These are phyloP conservation scores for Exophiala phaeomuriformis DNA, from an alignment of 2,329 filamentous ascomycete species.

Conservation along the genomic window DNA sequence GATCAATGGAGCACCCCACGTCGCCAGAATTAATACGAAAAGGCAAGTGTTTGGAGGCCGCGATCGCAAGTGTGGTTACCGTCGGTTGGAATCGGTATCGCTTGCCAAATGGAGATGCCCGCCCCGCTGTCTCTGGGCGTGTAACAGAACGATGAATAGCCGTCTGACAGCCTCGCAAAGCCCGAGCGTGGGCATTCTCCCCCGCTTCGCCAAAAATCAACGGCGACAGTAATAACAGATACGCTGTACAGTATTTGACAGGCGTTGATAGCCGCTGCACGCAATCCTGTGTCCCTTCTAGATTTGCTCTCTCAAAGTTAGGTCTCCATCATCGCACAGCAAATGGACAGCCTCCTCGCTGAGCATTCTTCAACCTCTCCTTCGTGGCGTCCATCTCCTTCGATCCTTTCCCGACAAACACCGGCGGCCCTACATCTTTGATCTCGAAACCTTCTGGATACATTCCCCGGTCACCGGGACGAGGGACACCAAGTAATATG, in stretches of 20 bases:
- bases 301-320: not conserved
- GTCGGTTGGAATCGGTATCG: constrained; percentile 8
- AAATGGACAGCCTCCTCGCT: constrained; percentile 47
- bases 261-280: too few relatives aligned
- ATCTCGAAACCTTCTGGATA: constrained; percentile 44
- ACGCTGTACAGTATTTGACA: too few relatives aligned
- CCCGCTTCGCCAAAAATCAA: too few relatives aligned
- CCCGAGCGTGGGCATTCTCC: too few relatives aligned
- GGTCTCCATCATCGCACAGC: constrained; percentile 12
- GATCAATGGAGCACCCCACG: constrained; percentile 4
- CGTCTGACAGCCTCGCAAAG: too few relatives aligned
- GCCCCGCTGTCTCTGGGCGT: not conserved
- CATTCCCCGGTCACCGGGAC: constrained; percentile 44
- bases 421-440: constrained; percentile 56
- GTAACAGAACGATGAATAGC: not conserved
- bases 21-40: not conserved
- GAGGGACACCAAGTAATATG: constrained; percentile 39
- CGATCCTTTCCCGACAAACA: constrained; percentile 47
- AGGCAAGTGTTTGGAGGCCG: not conserved
- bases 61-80: constrained; percentile 8
- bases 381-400: constrained; percentile 42
- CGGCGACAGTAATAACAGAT: too few relatives aligned
- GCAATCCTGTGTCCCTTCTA: too few relatives aligned
- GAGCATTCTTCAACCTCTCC: constrained; percentile 33
- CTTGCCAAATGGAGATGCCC: constrained; percentile 14